phyloP scores from a whole-genome alignment of 106 monocot species.

The Dactylorhiza incarnata region DNA sequence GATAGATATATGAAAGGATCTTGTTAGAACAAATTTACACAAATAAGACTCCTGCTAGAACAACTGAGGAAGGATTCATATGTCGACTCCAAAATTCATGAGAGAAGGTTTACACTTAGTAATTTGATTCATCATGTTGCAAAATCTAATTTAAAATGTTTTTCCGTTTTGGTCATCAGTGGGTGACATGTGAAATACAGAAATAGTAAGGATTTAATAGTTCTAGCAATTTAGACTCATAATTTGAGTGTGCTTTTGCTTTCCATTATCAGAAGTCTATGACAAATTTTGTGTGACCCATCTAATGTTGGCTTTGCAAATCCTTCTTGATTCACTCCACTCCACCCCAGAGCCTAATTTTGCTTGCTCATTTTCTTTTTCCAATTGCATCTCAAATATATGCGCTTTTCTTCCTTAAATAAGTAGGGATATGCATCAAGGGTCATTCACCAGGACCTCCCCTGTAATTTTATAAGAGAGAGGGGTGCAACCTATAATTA shows the following conservation, averaged over 20 bases:
- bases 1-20: not conserved
- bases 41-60: not conserved
- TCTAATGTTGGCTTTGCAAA: not conserved
- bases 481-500: no score
- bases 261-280: not conserved
- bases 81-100: not conserved
- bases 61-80: not conserved
- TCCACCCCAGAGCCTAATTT: not conserved
- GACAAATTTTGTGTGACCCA: not conserved
- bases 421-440: not conserved
- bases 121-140: not conserved
- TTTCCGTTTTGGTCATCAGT: not conserved
- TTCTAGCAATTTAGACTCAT: not conserved
- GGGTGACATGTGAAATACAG: not conserved
- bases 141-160: not conserved
- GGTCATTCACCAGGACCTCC: no score
- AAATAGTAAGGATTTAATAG: not conserved
- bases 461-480: no score
- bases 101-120: no score
- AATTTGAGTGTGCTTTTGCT: not conserved
- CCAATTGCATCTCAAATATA: not conserved
- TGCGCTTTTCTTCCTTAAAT: not conserved
- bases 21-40: not conserved
- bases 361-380: not conserved
- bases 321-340: not conserved